These are phyloP conservation scores for Ganoderma leucocontextum DNA, from an alignment of 1,284 basidiomycete genomes.

Conservation along the genomic window DNA sequence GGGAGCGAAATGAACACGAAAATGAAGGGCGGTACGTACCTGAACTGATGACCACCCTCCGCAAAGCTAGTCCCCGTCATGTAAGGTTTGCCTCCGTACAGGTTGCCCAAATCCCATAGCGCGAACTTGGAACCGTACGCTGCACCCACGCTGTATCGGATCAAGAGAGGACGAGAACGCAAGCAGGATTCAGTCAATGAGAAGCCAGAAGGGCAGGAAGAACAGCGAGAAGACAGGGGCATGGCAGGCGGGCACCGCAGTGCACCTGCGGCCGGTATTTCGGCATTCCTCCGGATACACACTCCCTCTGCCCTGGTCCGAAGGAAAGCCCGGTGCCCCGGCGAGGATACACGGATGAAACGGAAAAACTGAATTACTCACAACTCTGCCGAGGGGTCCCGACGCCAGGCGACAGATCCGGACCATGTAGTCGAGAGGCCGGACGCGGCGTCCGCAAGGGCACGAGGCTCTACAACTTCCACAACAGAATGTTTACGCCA, in stretches of 20 bases:
- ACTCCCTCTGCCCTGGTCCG: conserved; percentile 5
- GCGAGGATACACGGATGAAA: neutral
- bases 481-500: conserved; percentile 70
- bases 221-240: conserved; percentile 5
- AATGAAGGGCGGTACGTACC: conserved; percentile 51
- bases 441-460: conserved; percentile 59
- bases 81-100: conserved; percentile 76
- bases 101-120: conserved; percentile 76
- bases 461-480: conserved; percentile 75
- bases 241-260: neutral
- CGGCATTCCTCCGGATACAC: neutral
- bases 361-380: conserved; percentile 43
- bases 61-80: conserved; percentile 65
- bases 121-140: conserved; percentile 73
- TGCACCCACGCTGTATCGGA: conserved; percentile 67
- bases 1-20: conserved; percentile 15
- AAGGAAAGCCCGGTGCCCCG: conserved; percentile 6
- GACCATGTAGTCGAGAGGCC: conserved; percentile 57
- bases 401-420: conserved; percentile 73
- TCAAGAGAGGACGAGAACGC: conserved; percentile 1
- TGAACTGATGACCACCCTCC: conserved; percentile 72
- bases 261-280: conserved; percentile 10
- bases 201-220: conserved; percentile 13
- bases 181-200: conserved; percentile 22
- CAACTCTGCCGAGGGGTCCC: conserved; percentile 70